These are phyloP conservation scores for Amanita polypyramis DNA, from an alignment of 768 basidiomycete species.

Conservation along the genomic window DNA sequence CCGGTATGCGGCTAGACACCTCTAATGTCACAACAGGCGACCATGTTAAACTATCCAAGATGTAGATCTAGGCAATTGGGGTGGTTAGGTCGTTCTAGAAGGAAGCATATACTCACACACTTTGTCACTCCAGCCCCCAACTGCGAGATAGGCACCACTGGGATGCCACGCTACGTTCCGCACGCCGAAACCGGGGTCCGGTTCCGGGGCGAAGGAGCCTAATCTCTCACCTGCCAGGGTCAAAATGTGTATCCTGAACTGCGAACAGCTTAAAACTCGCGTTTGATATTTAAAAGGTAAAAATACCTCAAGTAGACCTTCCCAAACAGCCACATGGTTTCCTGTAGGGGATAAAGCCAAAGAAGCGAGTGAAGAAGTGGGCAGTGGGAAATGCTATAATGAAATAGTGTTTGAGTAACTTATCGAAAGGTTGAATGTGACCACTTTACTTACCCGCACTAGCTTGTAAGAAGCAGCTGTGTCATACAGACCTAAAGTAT, in stretches of 20 bases:
- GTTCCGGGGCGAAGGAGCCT: conserved; percentile 57
- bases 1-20: conserved; percentile 43
- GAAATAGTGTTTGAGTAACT: too few relatives aligned
- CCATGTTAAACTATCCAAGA: conserved; percentile 74
- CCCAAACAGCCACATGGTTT: conserved; percentile 72
- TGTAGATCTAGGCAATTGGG: conserved; percentile 42
- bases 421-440: neutral
- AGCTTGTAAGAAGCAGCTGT: conserved; percentile 57
- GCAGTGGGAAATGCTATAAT: conserved; percentile 71
- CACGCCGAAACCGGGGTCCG: conserved; percentile 80
- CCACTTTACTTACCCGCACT: conserved; percentile 42
- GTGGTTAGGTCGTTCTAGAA: neutral
- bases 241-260: conserved; percentile 73
- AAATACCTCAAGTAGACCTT: conserved; percentile 69
- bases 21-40: conserved; percentile 54
- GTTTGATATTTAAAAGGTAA: neutral
- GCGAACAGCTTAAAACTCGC: conserved; percentile 5
- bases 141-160: conserved; percentile 66
- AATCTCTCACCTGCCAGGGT: conserved; percentile 55
- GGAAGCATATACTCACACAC: conserved; percentile 24
- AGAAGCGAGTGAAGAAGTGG: conserved; percentile 62
- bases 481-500: conserved; percentile 82
- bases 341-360: conserved; percentile 70
- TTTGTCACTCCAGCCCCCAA: conserved; percentile 87
- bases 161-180: conserved; percentile 80